Base-by-base conservation (phyloP, 495 filamentous ascomycete species). In the Jackrogersella minutella region DNA sequence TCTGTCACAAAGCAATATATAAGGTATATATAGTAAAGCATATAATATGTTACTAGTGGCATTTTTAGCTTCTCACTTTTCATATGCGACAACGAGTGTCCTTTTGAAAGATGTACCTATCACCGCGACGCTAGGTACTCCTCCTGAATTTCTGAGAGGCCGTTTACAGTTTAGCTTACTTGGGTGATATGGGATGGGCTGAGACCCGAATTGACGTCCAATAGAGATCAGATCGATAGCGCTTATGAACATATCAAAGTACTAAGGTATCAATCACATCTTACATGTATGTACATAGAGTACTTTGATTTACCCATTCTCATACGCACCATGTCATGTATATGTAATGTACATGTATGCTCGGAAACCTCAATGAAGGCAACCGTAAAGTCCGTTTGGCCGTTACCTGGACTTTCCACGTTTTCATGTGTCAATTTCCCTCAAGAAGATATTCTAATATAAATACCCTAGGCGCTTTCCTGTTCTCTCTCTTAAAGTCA, bases 401-500 rank as follows among this genome's bases (percentile, higher is more conserved):
- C 52, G 44, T 37, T 40, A 56, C n/a, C n/a, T n/a, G n/a, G 47
- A 36, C n/a, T n/a, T n/a, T 51, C 43, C 33, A 61, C 36, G 40
- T 54, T 54, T 54, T 49, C 10, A 19, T 43, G 17, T 24, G 16
- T 34, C 30, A 40, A 54, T 55, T 41, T 26, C 43, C 26, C 28
- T 21, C 14, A 34, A n/a, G 26, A 30, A 14, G 16, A 30, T 31
- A 2, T n/a, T 4, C 26, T n/a, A 49, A 31, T 8, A 49, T 49
- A 49, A 58, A 58, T 68, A 62, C 34, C 44, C 53, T 51, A 40
- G 36, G 44, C 17, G 10, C n/a, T 50, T 50, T 34, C 44, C 21
- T n/a, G n/a, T n/a, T n/a, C n/a, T 11, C 44, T 51, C 39, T 52
- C 37, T 55, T 36, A 5, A 56, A 61, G 50, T 61, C 31, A 37